phyloP scores from a whole-genome alignment of 2,329 filamentous ascomycete species.

The Paracorniculantispora psalliotae region DNA sequence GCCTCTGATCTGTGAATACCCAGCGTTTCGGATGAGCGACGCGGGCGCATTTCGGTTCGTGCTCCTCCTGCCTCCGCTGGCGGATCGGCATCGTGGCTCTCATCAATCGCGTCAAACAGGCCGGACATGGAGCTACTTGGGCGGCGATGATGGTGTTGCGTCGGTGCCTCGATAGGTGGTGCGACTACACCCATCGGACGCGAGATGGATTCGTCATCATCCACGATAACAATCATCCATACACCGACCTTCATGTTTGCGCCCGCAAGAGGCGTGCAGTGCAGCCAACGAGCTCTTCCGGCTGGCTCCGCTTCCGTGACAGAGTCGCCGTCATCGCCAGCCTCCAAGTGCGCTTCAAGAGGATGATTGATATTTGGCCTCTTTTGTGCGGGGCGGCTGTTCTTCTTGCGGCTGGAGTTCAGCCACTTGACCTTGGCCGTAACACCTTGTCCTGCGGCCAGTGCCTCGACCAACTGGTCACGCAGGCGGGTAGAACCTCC shows the following conservation, averaged over 20 bases:
- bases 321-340: constrained; percentile 12
- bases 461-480: constrained; percentile 49
- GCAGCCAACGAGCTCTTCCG: constrained; percentile 66
- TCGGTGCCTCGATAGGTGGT: not conserved
- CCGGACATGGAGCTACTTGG: not conserved
- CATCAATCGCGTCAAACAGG: not conserved
- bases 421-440: constrained; percentile 73
- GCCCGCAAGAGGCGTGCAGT: constrained; percentile 67
- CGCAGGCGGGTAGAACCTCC: constrained; percentile 44
- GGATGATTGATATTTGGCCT: constrained; percentile 10
- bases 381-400: not conserved
- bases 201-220: constrained; percentile 44
- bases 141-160: not conserved
- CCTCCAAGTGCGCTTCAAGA: constrained; percentile 17
- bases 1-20: constrained; percentile 7
- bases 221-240: constrained; percentile 72
- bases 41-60: constrained; percentile 4
- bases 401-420: constrained; percentile 12
- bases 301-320: constrained; percentile 26
- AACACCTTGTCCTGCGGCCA: constrained; percentile 63
- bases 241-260: constrained; percentile 63
- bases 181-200: not conserved
- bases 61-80: no score
- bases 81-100: not conserved
- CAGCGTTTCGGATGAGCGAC: constrained; percentile 19